A percentile compares a stretch with the other conserved stretches of the same genome.
Conservation (phyloP, 805 yeast genomes). For the Kuraishia cidri region DNA sequence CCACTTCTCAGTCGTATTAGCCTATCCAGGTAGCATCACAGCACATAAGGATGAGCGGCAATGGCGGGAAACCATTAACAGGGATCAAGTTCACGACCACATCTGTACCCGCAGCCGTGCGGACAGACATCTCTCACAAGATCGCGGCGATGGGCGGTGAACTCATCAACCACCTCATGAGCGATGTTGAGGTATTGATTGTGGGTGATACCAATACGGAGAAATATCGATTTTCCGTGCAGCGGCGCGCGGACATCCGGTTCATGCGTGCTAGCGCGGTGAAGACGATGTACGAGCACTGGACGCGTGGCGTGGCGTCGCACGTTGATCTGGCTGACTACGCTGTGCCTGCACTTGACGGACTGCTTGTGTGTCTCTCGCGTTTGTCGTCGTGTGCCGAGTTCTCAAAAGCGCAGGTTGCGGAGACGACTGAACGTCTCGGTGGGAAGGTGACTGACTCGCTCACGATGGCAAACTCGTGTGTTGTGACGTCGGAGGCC, state of each 20-base stretch:
- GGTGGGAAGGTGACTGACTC: slow-evolving; percentile 48
- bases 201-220: slow-evolving; percentile 52
- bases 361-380: slow-evolving; percentile 35
- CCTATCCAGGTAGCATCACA: no score
- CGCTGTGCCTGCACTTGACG: slow-evolving; percentile 33
- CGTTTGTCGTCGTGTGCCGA: slow-evolving; percentile 16
- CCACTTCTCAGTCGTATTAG: no score
- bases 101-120: slow-evolving; percentile 29
- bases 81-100: slow-evolving; percentile 52
- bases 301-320: slow-evolving; percentile 43
- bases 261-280: slow-evolving; percentile 43
- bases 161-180: slow-evolving; percentile 47
- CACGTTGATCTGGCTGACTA: slow-evolving; percentile 10
- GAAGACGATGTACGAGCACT: slow-evolving; percentile 30
- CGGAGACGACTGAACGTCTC: slow-evolving; percentile 23
- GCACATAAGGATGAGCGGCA: no score
- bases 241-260: slow-evolving; percentile 44
- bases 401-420: slow-evolving; percentile 15
- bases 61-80: slow-evolving; percentile 24
- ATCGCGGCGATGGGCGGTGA: slow-evolving; percentile 52
- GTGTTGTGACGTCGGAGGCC: slow-evolving; percentile 40
- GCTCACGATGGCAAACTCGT: slow-evolving; percentile 30
- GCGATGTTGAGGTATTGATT: slow-evolving; percentile 48
- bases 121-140: slow-evolving; percentile 33
- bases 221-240: slow-evolving; percentile 42